Base-by-base conservation (phyloP, 2,329 filamentous ascomycete species). In the Hypomyces rosellus region DNA sequence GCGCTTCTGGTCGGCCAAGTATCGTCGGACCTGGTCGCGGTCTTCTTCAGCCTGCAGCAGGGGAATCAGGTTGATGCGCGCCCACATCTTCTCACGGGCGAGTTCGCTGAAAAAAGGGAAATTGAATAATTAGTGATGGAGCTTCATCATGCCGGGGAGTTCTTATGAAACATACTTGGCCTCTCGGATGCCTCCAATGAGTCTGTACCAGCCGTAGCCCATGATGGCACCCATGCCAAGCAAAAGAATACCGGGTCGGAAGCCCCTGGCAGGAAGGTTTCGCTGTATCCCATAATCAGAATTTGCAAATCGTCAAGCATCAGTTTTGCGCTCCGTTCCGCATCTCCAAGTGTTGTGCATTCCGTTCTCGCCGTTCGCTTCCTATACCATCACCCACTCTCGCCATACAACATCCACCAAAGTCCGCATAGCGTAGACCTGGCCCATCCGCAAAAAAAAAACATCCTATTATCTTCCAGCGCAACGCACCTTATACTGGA, bases 71-170 rank as follows among this genome's bases (percentile, higher is more conserved):
- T 97, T 84, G 72, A 99, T 95, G 66, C 93, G 86, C 55, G 89
- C 83, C 93, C 93, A 99, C 82, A 96, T 93, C 78, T 97, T 99
- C 68, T 99, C 93, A 62, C 93, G 89, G 56, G 85, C 88, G 59
- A 96, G 85, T 73, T 99, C 93, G 66, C 91, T 96, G 63, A 22
- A 0, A 1, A 51, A 8, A 18, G 34, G n/a, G n/a, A n/a, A n/a
- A n/a, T n/a, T n/a, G n/a, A 18, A 40, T 18, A 49, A 42, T 43
- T 20, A 34, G 36, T 14, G 25, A 5, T 11, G 13, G 11, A 38
- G 14, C 36, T n/a, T 16, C 20, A 3, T 30, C 5, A 15, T 5
- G 25, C 50, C 37, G 36, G 22, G 7, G 34, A 15, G 11, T 13
- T n/a, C 14, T 30, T 16, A 16, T n/a, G 8, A 42, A 34, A 73